These are phyloP conservation scores for Ochetophila trinervis DNA, from an alignment of 306 rosid species.

Conservation along the genomic window DNA sequence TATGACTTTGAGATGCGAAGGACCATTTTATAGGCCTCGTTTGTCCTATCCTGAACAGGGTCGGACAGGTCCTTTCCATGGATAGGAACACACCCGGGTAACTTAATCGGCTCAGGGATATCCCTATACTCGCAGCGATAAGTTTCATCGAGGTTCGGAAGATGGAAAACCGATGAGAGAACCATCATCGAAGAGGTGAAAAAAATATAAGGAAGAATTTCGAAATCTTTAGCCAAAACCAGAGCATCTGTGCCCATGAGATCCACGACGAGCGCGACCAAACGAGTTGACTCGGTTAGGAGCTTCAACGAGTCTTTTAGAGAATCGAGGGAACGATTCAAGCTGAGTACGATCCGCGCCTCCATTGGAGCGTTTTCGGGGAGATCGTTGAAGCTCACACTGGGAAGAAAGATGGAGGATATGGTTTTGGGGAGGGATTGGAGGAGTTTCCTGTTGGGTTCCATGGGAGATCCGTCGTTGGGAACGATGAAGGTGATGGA, in stretches of 20 bases:
- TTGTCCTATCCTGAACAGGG: conserved; percentile 17
- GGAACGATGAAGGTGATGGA: conserved; percentile 27
- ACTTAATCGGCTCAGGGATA: conserved; percentile 17
- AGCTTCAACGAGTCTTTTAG: conserved; percentile 13
- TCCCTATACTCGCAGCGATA: conserved; percentile 18
- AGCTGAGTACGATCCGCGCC: conserved; percentile 17
- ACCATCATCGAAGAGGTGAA: conserved; percentile 12
- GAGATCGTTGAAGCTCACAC: conserved; percentile 14
- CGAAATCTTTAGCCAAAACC: conserved; percentile 23
- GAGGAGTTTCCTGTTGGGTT: conserved; percentile 19
- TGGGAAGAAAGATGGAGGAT: conserved; percentile 28
- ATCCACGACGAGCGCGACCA: conserved; percentile 22
- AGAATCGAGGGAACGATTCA: conserved; percentile 22
- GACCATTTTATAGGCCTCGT: conserved; percentile 1
- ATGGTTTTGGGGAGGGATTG: conserved; percentile 17
- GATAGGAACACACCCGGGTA: conserved; percentile 26
- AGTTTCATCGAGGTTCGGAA: conserved; percentile 24
- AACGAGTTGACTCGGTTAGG: conserved; percentile 20
- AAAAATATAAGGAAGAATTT: conserved; percentile 4
- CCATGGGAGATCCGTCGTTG: conserved; percentile 20
- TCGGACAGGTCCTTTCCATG: conserved; percentile 6
- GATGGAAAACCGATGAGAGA: conserved; percentile 13
- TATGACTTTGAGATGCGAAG: neutral
- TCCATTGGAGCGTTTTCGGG: neutral
- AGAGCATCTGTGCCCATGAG: conserved; percentile 16